A percentile compares a stretch with the other conserved stretches of the same genome.
phyloP scores from a whole-genome alignment of 2,329 filamentous ascomycete genomes.

The Sporothrix pseudoabietina region DNA sequence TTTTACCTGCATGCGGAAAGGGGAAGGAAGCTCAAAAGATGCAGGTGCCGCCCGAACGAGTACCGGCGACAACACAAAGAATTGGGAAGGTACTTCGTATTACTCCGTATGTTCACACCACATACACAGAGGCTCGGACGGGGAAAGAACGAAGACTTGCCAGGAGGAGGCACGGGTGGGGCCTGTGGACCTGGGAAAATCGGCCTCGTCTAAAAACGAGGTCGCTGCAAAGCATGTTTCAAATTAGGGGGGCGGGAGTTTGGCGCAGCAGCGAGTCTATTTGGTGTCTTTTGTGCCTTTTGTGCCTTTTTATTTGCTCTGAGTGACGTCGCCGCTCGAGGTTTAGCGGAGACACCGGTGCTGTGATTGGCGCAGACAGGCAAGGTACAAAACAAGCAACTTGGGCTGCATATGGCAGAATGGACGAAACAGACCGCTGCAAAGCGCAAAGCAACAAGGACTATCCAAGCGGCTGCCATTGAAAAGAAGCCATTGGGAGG shows the following conservation, averaged over 20 bases:
- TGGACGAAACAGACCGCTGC: slow-evolving; percentile 16
- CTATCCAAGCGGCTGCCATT: neutral
- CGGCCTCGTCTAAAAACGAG: slow-evolving; percentile 25
- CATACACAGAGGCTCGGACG: neutral
- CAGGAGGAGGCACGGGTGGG: slow-evolving; percentile 19
- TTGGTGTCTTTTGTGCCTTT: neutral
- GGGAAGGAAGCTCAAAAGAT: neutral
- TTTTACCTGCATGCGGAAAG: neutral
- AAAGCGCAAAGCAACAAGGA: neutral
- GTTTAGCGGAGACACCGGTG: neutral
- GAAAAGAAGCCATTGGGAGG: neutral
- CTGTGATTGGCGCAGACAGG: neutral
- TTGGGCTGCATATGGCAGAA: slow-evolving; percentile 2
- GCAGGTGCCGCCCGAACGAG: neutral
- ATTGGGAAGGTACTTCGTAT: no score
- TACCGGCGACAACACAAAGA: neutral
- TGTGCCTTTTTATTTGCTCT: neutral
- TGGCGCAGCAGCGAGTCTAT: slow-evolving; percentile 23
- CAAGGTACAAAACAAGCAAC: slow-evolving; percentile 9
- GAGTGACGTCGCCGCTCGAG: slow-evolving; percentile 17
- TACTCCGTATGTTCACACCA: no score
- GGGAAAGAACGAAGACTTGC: neutral
- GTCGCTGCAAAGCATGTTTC: slow-evolving; percentile 24
- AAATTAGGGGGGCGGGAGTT: slow-evolving; percentile 18
- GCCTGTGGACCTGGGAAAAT: neutral